Percentiles rank a stretch among this genome's conserved stretches.
Evolutionary conservation across 768 basidiomycete species (phyloP).

Genomic region (Gyrodon lividus): DNA sequence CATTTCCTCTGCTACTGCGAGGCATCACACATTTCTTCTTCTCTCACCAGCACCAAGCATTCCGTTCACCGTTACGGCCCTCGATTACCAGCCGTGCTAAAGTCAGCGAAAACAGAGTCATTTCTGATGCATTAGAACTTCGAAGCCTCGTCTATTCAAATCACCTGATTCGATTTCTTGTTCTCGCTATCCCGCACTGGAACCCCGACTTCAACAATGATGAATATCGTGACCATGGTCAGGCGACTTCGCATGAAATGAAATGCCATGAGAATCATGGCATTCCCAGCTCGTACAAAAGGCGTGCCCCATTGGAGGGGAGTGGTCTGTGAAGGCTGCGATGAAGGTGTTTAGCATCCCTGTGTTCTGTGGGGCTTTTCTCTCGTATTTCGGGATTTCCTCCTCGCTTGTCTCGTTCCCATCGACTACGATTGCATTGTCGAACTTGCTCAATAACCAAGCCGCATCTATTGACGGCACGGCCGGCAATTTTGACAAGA

Average conservation of each 20-base stretch:
- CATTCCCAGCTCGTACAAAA: constrained; percentile 8
- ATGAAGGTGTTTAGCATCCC: constrained; percentile 23
- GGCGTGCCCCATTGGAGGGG: constrained; percentile 9
- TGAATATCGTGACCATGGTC: constrained; percentile 11
- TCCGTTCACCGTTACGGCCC: no score
- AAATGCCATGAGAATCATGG: constrained; percentile 1
- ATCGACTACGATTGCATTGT: constrained; percentile 32
- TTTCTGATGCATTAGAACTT: no score
- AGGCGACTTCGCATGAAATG: constrained; percentile 4
- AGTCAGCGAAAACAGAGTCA: no score
- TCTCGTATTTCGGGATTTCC: constrained; percentile 17
- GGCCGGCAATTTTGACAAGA: constrained; percentile 39
- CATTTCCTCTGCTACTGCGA: no score
- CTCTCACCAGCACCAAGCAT: no score
- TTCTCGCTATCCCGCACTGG: no score
- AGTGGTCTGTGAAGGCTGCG: constrained; percentile 8
- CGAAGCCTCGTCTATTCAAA: no score
- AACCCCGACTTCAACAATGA: neutral
- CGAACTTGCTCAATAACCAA: constrained; percentile 39
- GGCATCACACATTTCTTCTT: no score
- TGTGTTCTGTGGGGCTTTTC: constrained; percentile 18
- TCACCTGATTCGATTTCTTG: no score
- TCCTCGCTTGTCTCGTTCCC: constrained; percentile 29
- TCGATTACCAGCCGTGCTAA: no score
- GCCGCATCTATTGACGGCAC: constrained; percentile 41